Percentiles rank a stretch among this genome's conserved stretches.
These are phyloP conservation scores for Aurifilum marmelostoma DNA, from an alignment of 2,329 filamentous ascomycete species.

Conservation along the genomic window DNA sequence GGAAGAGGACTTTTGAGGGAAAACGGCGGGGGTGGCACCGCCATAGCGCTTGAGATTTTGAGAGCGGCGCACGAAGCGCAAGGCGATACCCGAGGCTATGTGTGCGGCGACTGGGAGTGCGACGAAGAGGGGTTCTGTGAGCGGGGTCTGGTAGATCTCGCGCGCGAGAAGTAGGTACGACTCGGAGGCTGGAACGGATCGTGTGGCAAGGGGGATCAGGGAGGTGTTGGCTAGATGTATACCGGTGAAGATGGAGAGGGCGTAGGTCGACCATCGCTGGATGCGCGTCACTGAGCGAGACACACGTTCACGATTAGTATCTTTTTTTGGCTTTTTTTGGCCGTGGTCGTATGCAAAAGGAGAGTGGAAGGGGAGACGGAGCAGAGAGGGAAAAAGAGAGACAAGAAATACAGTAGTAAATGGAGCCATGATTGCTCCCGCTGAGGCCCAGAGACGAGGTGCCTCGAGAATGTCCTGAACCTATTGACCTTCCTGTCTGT, in stretches of 20 bases:
- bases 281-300: conserved; percentile 62
- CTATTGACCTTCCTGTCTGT: conserved; percentile 16
- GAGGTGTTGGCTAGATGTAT: conserved; percentile 83
- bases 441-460: conserved; percentile 61
- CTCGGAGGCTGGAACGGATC: conserved; percentile 74
- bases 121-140: conserved; percentile 80
- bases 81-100: conserved; percentile 72
- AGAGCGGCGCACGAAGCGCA: conserved; percentile 74
- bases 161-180: conserved; percentile 87
- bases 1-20: conserved; percentile 40
- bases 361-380: not conserved
- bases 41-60: conserved; percentile 78
- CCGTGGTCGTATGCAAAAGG: too few relatives aligned
- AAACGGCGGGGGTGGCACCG: conserved; percentile 61
- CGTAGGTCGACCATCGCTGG: conserved; percentile 89
- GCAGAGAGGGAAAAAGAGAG: not conserved
- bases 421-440: conserved; percentile 64
- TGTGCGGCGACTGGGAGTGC: conserved; percentile 75
- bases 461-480: conserved; percentile 33
- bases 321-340: too few relatives aligned
- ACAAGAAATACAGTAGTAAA: conserved; percentile 68
- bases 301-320: too few relatives aligned
- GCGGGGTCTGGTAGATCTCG: conserved; percentile 85
- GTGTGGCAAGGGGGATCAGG: conserved; percentile 74
- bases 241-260: conserved; percentile 74